Evolutionary conservation across 2,329 filamentous ascomycete species (phyloP).

Genomic region (Pestalotiopsis sp.): DNA sequence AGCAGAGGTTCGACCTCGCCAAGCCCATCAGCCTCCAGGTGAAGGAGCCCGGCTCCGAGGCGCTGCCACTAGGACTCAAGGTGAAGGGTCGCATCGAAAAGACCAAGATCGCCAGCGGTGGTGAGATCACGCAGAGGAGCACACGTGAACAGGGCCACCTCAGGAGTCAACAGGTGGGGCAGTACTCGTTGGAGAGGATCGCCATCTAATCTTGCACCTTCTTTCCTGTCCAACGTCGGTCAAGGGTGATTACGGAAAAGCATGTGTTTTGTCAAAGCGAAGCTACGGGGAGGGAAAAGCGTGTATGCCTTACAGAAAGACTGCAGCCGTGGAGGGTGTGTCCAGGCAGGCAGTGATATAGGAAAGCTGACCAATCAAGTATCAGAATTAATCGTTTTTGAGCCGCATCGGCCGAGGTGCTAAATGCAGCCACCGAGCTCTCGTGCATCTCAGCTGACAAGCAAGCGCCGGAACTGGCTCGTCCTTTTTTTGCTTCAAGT

Average conservation of each 20-base stretch:
- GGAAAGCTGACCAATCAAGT: neutral
- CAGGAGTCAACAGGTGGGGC: slow-evolving; percentile 76
- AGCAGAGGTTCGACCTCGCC: slow-evolving; percentile 29
- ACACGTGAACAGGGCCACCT: slow-evolving; percentile 75
- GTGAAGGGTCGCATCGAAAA: slow-evolving; percentile 49
- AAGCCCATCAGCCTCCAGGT: slow-evolving; percentile 49
- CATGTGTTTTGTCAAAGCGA: neutral
- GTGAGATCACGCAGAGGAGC: slow-evolving; percentile 70
- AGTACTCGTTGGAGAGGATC: slow-evolving; percentile 83
- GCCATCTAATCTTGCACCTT: slow-evolving; percentile 48
- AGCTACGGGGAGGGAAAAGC: neutral
- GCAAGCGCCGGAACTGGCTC: neutral
- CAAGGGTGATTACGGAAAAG: neutral
- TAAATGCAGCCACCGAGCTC: neutral
- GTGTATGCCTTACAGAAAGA: slow-evolving; percentile 3
- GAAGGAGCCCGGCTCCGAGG: slow-evolving; percentile 40
- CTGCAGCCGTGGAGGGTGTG: slow-evolving; percentile 1
- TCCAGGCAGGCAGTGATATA: neutral
- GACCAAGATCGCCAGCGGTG: slow-evolving; percentile 66
- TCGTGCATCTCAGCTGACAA: slow-evolving; percentile 1
- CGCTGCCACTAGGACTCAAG: slow-evolving; percentile 76
- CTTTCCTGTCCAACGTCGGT: neutral
- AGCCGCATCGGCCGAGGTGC: neutral
- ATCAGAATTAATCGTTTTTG: neutral
- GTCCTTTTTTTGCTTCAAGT: neutral